A percentile compares a stretch with the other conserved stretches of the same genome.
Evolutionary conservation across 23 red algal species (phyloP).

Genomic region (Chondrus crispus): DNA sequence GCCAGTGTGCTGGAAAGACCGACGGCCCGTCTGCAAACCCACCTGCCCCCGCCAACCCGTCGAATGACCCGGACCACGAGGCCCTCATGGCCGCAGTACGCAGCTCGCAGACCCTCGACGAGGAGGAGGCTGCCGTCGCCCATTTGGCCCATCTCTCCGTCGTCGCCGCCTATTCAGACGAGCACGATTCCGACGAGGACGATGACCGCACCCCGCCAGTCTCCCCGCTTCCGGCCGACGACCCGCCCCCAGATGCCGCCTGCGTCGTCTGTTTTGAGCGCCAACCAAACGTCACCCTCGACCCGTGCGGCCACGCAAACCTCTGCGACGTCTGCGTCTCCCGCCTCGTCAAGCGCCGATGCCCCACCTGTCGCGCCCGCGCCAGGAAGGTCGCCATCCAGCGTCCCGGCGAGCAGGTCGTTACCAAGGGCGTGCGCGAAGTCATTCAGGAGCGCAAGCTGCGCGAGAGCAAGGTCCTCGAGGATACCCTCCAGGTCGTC

Average conservation of each 20-base stretch:
- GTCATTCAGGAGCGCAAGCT: constrained; percentile 65
- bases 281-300: constrained; percentile 37
- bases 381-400: constrained; percentile 52
- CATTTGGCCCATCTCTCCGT: neutral
- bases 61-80: neutral
- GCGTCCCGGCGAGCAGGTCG: neutral
- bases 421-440: constrained; percentile 45
- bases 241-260: neutral
- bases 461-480: constrained; percentile 55
- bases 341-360: constrained; percentile 78
- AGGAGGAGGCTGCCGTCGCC: neutral
- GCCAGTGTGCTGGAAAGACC: neutral
- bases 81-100: neutral
- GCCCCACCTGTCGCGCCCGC: constrained; percentile 72
- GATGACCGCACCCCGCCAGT: constrained; percentile 29
- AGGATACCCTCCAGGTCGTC: constrained; percentile 73
- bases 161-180: neutral
- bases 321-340: constrained; percentile 66
- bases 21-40: neutral
- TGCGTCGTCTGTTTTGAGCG: constrained; percentile 82
- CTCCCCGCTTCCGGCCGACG: neutral
- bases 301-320: constrained; percentile 73
- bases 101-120: neutral
- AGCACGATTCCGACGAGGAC: neutral
- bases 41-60: neutral